Evolutionary conservation across 495 filamentous ascomycete species (phyloP), one percentile per base, ranked within the genome.

Genomic region (Neurospora sublineolata): DNA sequence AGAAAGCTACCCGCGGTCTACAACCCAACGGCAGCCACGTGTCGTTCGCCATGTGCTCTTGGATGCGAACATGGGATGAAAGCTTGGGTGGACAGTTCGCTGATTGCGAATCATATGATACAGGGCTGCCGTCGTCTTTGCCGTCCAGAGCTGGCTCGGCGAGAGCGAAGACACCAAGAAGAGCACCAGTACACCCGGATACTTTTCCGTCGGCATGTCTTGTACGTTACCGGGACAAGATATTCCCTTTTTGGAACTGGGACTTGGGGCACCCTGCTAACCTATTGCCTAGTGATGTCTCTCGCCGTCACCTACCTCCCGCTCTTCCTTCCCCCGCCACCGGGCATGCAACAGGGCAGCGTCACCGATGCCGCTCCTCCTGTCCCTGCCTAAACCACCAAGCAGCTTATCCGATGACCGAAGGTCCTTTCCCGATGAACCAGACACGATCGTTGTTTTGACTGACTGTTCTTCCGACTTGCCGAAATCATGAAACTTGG

Each of bases 201-300:
- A 93, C 78, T 92, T 96, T 82, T 89, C 88, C 68, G 91, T 96
- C 58, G 86, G 89, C 74, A 97, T 97, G 94, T 87, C 93, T 12
- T 79, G 93, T 97, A 84, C 77, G 93, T 85, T 33, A n/a, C 30
- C 23, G 33, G 27, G 27, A 27, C 46, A 14, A 64, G 33, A 36
- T 36, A 36, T 36, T 36, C 6, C 33, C 33, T 36, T 4, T 36
- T 36, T 36, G 33, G 33, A 36, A 36, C 33, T 36, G 33, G 33
- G 33, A 36, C 33, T 36, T 36, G 33, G 6, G 33, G 6, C 33
- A 36, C 33, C 33, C 33, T 74, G 70, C 77, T 83, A 69, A 73
- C 27, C 38, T 18, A 20, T 16, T 16, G 78, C 70, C n/a, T 72
- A 94, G 92, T 94, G 73, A 89, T 96, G 89, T 88, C 92, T 60